Evolutionary conservation across 192 early-diverging fungal species (phyloP).

Genomic region (Backusella sp.): DNA sequence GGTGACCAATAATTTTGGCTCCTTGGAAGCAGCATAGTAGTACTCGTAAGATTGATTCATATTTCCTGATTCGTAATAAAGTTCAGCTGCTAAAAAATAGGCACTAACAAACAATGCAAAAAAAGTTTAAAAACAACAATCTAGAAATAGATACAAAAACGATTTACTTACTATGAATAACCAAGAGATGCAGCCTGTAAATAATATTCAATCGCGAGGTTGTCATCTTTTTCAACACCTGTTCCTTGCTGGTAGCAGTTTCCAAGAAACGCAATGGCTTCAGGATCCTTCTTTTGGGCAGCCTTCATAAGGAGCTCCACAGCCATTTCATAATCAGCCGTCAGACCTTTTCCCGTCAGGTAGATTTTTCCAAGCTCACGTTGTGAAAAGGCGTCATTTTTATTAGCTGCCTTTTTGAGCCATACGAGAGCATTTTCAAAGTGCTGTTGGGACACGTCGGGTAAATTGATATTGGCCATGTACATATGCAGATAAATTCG

Average conservation of each 20-base stretch:
- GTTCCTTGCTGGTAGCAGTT: conserved; percentile 32
- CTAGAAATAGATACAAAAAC: background rate
- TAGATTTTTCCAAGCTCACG: conserved; percentile 40
- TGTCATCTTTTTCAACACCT: conserved; percentile 14
- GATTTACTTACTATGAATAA: conserved; percentile 5
- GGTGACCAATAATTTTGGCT: conserved; percentile 7
- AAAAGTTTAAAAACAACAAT: background rate
- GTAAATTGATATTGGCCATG: background rate
- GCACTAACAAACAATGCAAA: conserved; percentile 25
- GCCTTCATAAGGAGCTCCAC: conserved; percentile 39
- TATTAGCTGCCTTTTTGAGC: conserved; percentile 36
- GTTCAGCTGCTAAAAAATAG: conserved; percentile 24
- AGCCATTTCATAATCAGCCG: conserved; percentile 27
- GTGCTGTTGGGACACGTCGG: conserved; percentile 1
- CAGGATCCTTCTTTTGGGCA: conserved; percentile 28
- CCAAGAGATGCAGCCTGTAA: conserved; percentile 14
- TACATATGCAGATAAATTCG: conserved; percentile 15
- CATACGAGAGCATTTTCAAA: conserved; percentile 25
- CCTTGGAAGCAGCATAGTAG: conserved; percentile 25
- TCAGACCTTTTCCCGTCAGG: conserved; percentile 30
- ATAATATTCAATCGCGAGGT: conserved; percentile 26
- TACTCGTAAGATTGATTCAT: conserved; percentile 27
- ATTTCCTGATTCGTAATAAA: conserved; percentile 23
- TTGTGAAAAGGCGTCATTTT: conserved; percentile 31
- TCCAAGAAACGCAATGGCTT: conserved; percentile 23